phyloP scores from a whole-genome alignment of 306 rosid species.

The Comarum palustre region DNA sequence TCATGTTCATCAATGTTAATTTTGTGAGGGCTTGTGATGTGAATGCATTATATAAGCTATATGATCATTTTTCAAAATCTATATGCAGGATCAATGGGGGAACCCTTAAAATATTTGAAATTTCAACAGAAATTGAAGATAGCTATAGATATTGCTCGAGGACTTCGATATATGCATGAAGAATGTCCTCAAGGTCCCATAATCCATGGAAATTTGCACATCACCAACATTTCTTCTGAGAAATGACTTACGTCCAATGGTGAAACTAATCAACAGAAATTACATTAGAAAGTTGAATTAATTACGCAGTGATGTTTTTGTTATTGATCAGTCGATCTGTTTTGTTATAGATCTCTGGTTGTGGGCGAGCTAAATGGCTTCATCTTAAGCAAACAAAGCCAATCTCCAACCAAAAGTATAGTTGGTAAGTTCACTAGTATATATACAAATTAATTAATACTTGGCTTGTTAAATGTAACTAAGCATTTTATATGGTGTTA shows the following conservation, averaged over 20 bases:
- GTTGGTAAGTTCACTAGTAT: background rate
- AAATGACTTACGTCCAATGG: slow-evolving; percentile 20
- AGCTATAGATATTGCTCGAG: slow-evolving; percentile 27
- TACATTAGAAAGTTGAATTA: background rate
- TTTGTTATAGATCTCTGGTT: slow-evolving; percentile 25
- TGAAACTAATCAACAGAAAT: background rate
- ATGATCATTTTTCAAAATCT: background rate
- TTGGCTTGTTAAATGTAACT: background rate
- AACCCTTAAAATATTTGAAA: slow-evolving; percentile 9
- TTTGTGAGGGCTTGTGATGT: background rate
- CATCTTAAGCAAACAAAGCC: slow-evolving; percentile 18
- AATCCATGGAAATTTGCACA: slow-evolving; percentile 18
- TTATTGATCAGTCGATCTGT: background rate
- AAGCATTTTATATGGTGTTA: slow-evolving; percentile 3
- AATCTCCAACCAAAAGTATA: slow-evolving; percentile 10
- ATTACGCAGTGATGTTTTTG: background rate
- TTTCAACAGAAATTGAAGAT: slow-evolving; percentile 20
- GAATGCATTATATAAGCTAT: background rate
- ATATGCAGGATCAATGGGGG: slow-evolving; percentile 14
- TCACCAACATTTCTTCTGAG: slow-evolving; percentile 23
- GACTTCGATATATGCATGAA: slow-evolving; percentile 34
- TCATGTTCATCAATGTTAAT: background rate
- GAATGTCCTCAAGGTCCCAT: slow-evolving; percentile 32
- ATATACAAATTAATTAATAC: too few relatives aligned
- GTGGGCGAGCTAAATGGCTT: slow-evolving; percentile 30